Percentiles rank a stretch among this genome's conserved stretches.
Evolutionary conservation across 2,329 filamentous ascomycete species (phyloP).

Genomic region (Fusarium sp.): DNA sequence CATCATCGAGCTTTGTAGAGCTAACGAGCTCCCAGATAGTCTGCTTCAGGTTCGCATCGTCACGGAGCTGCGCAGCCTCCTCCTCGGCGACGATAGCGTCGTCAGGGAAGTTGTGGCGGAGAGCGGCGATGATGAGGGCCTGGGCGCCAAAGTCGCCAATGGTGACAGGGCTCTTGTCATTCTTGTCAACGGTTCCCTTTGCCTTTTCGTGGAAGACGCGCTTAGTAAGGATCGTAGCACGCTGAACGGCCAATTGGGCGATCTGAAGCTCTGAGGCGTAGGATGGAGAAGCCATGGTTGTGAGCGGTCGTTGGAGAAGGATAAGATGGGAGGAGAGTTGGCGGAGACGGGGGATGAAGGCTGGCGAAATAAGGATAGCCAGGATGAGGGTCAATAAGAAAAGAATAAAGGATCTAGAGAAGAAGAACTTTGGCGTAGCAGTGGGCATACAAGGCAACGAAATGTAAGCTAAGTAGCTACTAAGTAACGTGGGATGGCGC

Average conservation of each 20-base stretch:
- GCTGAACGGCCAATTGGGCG: conserved; percentile 88
- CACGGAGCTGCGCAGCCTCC: conserved; percentile 82
- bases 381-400: conserved; percentile 41
- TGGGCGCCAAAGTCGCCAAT: conserved; percentile 98
- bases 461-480: neutral
- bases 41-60: conserved; percentile 71
- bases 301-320: conserved; percentile 33
- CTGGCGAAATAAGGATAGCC: conserved; percentile 42
- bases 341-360: conserved; percentile 43
- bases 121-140: conserved; percentile 91
- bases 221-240: conserved; percentile 68
- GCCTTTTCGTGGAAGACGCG: conserved; percentile 78
- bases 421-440: conserved; percentile 8
- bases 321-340: conserved; percentile 42
- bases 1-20: conserved; percentile 71
- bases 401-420: conserved; percentile 17
- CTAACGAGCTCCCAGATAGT: conserved; percentile 86
- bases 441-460: conserved; percentile 27
- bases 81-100: conserved; percentile 97
- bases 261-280: conserved; percentile 84
- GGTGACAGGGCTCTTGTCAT: conserved; percentile 95
- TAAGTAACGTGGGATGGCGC: conserved; percentile 34
- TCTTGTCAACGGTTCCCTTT: conserved; percentile 90
- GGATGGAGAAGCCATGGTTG: conserved; percentile 48
- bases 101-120: conserved; percentile 87